A percentile compares a stretch with the other conserved stretches of the same genome.
Conservation (phyloP, 23 red algal species). For the Gracilaria domingensis region DNA sequence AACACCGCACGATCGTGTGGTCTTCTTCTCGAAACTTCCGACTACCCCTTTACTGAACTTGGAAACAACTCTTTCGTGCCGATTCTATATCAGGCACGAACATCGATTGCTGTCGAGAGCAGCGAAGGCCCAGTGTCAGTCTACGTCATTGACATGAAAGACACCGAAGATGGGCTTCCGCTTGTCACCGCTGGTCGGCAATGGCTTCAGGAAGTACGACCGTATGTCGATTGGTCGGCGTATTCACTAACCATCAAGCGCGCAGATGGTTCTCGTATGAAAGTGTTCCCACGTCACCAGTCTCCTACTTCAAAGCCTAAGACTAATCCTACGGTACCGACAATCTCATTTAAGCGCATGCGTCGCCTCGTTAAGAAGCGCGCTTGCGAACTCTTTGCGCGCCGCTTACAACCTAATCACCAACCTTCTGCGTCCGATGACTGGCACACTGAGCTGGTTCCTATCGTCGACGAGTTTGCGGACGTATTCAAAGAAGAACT, state of each 20-base stretch:
- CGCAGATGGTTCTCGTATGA: slow-evolving; percentile 5
- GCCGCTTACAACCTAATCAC: too few species aligned
- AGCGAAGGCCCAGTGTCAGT: background rate
- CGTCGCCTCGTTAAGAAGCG: slow-evolving; percentile 2
- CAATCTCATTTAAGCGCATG: background rate
- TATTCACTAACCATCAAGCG: background rate
- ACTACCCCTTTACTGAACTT: background rate
- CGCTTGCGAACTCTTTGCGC: background rate
- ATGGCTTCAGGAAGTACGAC: background rate
- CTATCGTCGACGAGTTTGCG: too few species aligned
- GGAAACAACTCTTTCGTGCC: too few species aligned
- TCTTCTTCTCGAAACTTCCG: too few species aligned
- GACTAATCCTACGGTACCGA: background rate
- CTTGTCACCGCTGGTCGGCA: background rate
- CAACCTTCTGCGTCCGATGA: background rate
- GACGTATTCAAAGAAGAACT: too few species aligned
- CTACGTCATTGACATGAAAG: slow-evolving; percentile 11
- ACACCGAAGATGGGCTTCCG: background rate
- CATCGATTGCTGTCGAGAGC: background rate
- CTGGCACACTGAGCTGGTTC: too few species aligned
- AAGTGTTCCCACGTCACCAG: background rate
- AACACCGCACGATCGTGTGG: background rate
- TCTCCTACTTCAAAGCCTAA: background rate
- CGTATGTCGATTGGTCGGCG: background rate
- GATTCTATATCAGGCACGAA: background rate